Evolutionary conservation across 352 stramenopile genomes (phyloP).

Genomic region (Saprolegnia parasitica): DNA sequence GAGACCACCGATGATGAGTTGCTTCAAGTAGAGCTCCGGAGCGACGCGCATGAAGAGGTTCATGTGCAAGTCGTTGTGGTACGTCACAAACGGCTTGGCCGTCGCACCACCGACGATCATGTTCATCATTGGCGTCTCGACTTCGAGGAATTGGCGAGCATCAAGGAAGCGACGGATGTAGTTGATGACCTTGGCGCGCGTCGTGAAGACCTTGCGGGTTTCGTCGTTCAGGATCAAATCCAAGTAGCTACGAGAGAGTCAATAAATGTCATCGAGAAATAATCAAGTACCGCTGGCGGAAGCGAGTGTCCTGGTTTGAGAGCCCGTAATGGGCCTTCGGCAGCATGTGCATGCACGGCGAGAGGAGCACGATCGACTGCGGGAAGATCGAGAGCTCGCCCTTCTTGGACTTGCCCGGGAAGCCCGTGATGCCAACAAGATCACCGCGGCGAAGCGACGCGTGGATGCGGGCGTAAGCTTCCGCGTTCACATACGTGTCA

Average conservation of each 20-base stretch:
- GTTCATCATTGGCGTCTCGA: constrained; percentile 98
- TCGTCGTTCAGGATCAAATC: constrained; percentile 96
- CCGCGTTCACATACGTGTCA: constrained; percentile 52
- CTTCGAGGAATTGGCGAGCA: constrained; percentile 93
- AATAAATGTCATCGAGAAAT: too few species aligned
- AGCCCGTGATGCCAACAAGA: constrained; percentile 93
- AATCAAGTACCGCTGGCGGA: constrained; percentile 62
- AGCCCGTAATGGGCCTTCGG: constrained; percentile 70
- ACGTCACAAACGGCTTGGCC: constrained; percentile 97
- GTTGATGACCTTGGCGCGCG: constrained; percentile 91
- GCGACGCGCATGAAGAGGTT: constrained; percentile 96
- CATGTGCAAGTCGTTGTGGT: constrained; percentile 95
- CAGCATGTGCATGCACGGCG: constrained; percentile 83
- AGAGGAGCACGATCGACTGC: constrained; percentile 61
- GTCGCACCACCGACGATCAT: constrained; percentile 93
- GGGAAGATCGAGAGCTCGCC: constrained; percentile 98
- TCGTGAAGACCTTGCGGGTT: constrained; percentile 91
- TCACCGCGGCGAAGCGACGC: constrained; percentile 91
- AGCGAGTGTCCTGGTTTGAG: constrained; percentile 73
- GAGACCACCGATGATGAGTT: constrained; percentile 96
- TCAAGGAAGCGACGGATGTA: constrained; percentile 93
- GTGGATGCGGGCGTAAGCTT: constrained; percentile 80
- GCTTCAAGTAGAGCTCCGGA: constrained; percentile 97
- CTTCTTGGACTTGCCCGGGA: constrained; percentile 96
- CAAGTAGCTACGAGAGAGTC: constrained; percentile 55